Evolutionary conservation across 495 filamentous ascomycete genomes (phyloP).

Genomic region (Penicillium salamii): DNA sequence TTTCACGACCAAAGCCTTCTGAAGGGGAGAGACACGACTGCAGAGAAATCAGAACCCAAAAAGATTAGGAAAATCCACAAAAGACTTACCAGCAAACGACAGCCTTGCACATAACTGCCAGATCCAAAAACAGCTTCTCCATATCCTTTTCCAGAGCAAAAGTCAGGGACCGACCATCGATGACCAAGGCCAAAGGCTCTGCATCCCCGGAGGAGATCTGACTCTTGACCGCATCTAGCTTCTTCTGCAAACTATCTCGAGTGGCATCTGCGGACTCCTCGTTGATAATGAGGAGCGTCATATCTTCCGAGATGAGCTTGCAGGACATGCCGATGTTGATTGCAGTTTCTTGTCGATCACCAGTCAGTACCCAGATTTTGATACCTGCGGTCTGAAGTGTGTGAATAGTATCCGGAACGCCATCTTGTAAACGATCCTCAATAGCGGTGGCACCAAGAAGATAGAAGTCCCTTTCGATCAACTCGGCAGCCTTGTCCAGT

Average conservation of each 20-base stretch:
- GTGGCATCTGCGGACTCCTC: constrained; percentile 77
- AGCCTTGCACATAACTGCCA: constrained; percentile 95
- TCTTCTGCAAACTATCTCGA: constrained; percentile 83
- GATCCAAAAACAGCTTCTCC: constrained; percentile 89
- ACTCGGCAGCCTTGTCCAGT: constrained; percentile 92
- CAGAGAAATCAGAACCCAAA: background rate
- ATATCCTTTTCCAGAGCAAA: constrained; percentile 91
- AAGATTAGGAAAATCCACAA: background rate
- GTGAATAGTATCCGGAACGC: constrained; percentile 97
- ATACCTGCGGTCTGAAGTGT: constrained; percentile 96
- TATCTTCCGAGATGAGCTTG: constrained; percentile 97
- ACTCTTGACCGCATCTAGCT: constrained; percentile 78
- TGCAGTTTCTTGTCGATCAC: constrained; percentile 96
- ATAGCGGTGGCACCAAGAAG: constrained; percentile 96
- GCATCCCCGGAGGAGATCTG: constrained; percentile 74
- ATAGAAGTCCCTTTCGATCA: constrained; percentile 89
- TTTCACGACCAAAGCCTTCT: constrained; percentile 98
- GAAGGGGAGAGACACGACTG: constrained; percentile 93
- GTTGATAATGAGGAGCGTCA: constrained; percentile 96
- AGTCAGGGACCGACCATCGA: constrained; percentile 93
- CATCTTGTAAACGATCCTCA: constrained; percentile 95
- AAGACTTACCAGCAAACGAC: constrained; percentile 84
- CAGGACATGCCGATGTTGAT: constrained; percentile 99
- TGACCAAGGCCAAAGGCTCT: constrained; percentile 90
- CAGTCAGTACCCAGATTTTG: constrained; percentile 98